These are phyloP conservation scores for Leishmania lainsoni DNA, from an alignment of 208 protist species.

Conservation along the genomic window DNA sequence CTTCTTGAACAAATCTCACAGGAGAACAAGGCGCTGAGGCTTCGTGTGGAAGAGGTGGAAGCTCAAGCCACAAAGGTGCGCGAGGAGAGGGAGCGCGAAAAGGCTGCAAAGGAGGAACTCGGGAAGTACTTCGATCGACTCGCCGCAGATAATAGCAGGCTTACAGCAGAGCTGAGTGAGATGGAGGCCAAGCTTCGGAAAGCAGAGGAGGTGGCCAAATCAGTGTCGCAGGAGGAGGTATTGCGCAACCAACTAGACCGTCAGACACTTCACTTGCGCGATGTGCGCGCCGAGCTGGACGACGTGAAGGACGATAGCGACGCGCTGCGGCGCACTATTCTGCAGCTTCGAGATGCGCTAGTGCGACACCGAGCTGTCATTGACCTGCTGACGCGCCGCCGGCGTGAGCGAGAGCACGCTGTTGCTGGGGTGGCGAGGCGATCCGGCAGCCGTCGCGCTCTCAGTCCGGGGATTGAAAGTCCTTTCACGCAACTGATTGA, in stretches of 20 bases:
- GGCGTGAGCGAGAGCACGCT: background rate
- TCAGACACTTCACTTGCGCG: conserved; percentile 39
- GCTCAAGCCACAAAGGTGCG: background rate
- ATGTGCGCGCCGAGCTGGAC: conserved; percentile 41
- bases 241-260: conserved; percentile 43
- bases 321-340: conserved; percentile 36
- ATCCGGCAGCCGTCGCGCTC: background rate
- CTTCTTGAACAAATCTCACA: conserved; percentile 26
- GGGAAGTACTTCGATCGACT: conserved; percentile 38
- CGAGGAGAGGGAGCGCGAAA: conserved; percentile 13
- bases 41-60: conserved; percentile 3
- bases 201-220: conserved; percentile 7
- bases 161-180: conserved; percentile 28
- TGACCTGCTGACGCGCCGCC: conserved; percentile 44
- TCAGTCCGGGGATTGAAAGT: conserved; percentile 5
- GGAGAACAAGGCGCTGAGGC: conserved; percentile 32
- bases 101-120: conserved; percentile 27
- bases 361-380: conserved; percentile 56
- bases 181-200: conserved; percentile 13
- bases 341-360: conserved; percentile 43
- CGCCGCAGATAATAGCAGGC: conserved; percentile 39
- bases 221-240: conserved; percentile 33
- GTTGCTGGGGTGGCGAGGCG: background rate
- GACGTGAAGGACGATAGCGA: conserved; percentile 33
- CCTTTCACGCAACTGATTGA: conserved; percentile 37